These are phyloP conservation scores for Theobroma cacao DNA, from an alignment of 345 rosid genomes.

Conservation along the genomic window DNA sequence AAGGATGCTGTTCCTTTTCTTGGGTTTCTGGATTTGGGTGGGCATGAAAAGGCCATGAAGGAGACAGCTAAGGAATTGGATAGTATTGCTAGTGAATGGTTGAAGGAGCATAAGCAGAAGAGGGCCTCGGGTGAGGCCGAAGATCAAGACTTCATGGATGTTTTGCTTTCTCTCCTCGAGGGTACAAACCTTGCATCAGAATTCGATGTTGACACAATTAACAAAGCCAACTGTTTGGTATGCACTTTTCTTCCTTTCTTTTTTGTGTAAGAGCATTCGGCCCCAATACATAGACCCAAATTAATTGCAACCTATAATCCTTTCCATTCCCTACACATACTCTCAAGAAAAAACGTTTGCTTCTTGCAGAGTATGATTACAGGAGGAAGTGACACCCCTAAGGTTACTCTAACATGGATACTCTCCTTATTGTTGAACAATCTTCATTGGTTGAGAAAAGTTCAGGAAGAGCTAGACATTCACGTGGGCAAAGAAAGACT, in stretches of 20 bases:
- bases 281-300: too few relatives aligned
- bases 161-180: constrained; percentile 23
- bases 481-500: constrained; percentile 24
- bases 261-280: too few relatives aligned
- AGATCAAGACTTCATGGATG: constrained; percentile 30
- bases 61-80: constrained; percentile 25
- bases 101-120: constrained; percentile 18
- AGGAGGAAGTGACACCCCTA: constrained; percentile 18
- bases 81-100: constrained; percentile 16
- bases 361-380: constrained; percentile 13
- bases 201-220: constrained; percentile 28
- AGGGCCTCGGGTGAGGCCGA: background rate
- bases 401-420: constrained; percentile 17
- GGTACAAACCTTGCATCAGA: constrained; percentile 13
- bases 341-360: too few relatives aligned
- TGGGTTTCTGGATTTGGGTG: constrained; percentile 35
- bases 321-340: too few relatives aligned
- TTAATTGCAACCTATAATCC: too few relatives aligned
- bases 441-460: constrained; percentile 4
- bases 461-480: constrained; percentile 21
- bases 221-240: constrained; percentile 31
- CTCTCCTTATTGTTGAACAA: constrained; percentile 22
- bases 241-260: background rate
- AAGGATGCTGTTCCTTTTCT: constrained; percentile 31
- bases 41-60: constrained; percentile 38